Base-by-base conservation (phyloP, 129 eudicot genomes). In the Escallonia herrerae region DNA sequence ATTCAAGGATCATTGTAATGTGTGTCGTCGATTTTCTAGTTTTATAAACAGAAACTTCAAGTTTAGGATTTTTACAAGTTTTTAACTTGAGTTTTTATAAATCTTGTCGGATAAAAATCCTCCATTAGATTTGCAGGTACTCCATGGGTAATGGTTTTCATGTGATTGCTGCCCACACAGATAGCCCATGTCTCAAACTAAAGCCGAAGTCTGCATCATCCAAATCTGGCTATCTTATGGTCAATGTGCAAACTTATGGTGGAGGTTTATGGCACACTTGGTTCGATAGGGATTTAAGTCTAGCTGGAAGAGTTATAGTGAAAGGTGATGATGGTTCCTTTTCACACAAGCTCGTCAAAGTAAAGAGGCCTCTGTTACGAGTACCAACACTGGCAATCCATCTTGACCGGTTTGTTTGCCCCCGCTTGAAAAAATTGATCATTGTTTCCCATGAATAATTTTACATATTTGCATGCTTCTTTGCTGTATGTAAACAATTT, bases 181-280 rank as follows among this genome's bases (percentile, higher is more conserved):
- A 91, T 65, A 91, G 97, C 78, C 97, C 97, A 12, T 91, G 97
- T 67, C 84, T 91, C 47, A 91, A 91, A 77, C 71, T 91, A 66
- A 91, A 87, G 75, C 97, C 97, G 3, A 87, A 80, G 66, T 91
- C 97, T 45, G 96, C 97, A 60, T 77, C 85, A 44, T 74, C 89
- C 58, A 91, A 87, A 66, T 81, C 95, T 62, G 95, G 95, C 48
- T 91, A 81, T 83, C 89, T 91, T 49, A 87, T 91, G 97, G 86
- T 91, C 65, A 91, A 87, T 65, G 96, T 91, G 49, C 96, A 91
- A 80, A 91, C 96, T 2, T 91, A 91, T 71, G 97, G 97, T 48
- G 89, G 96, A 72, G 97, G 97, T 74, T 85, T 91, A 69, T 91
- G 97, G 97, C 91, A 91, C 75, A 91, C 97, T 44, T 91, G 97